A percentile compares a stretch with the other conserved stretches of the same genome.
phyloP scores from a whole-genome alignment of 1,139 yeast genomes.

The Candida sp. region DNA sequence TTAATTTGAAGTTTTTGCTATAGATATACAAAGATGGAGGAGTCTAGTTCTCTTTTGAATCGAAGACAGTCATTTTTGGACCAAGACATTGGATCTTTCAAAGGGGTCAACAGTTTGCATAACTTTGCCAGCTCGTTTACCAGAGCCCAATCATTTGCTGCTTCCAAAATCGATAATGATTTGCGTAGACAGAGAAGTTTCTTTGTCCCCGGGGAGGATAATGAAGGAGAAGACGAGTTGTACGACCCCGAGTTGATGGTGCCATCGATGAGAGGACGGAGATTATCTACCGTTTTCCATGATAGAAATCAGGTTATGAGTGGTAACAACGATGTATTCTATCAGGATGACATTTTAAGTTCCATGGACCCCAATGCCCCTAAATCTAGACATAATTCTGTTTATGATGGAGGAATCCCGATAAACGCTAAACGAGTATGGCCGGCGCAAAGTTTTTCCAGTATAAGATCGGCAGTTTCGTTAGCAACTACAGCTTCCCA shows the following conservation, averaged over 20 bases:
- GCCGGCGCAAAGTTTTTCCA: conserved; percentile 35
- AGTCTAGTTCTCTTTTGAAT: conserved; percentile 15
- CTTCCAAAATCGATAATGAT: conserved; percentile 41
- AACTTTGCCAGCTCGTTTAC: conserved; percentile 48
- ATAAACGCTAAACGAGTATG: conserved; percentile 15
- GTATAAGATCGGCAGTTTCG: conserved; percentile 33
- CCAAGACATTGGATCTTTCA: conserved; percentile 43
- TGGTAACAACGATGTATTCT: conserved; percentile 34
- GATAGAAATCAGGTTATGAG: conserved; percentile 26
- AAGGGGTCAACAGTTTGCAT: conserved; percentile 45
- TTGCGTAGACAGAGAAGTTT: conserved; percentile 43
- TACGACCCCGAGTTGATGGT: conserved; percentile 71
- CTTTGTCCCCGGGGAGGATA: conserved; percentile 20
- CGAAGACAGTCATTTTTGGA: conserved; percentile 34
- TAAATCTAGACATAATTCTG: conserved; percentile 29
- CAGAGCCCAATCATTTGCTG: conserved; percentile 46
- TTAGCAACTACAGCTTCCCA: conserved; percentile 48
- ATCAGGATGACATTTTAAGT: conserved; percentile 35
- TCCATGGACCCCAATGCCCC: conserved; percentile 19
- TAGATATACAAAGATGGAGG: conserved; percentile 7
- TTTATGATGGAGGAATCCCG: conserved; percentile 17
- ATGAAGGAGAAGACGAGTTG: conserved; percentile 49
- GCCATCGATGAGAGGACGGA: conserved; percentile 61
- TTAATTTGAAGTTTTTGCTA: background rate
- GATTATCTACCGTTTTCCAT: conserved; percentile 54